phyloP scores from a whole-genome alignment of 768 basidiomycete genomes.

The Mycena galopus region DNA sequence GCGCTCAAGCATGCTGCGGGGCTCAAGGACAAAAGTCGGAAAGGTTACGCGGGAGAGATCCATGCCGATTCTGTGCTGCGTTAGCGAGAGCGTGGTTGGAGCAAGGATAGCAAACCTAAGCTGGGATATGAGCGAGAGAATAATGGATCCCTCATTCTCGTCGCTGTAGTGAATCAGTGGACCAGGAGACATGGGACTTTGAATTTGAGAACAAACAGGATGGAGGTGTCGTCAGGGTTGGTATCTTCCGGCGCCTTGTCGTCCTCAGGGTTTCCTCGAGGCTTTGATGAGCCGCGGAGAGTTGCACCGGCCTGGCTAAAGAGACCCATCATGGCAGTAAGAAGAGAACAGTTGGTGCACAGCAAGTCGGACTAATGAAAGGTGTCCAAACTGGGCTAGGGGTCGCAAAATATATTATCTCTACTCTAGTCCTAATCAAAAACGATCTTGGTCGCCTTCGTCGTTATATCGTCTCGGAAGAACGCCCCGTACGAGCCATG shows the following conservation, averaged over 20 bases:
- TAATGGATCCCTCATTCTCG: constrained; percentile 93
- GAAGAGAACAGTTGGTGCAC: constrained; percentile 18
- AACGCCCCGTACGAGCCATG: constrained; percentile 93
- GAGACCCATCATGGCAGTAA: constrained; percentile 78
- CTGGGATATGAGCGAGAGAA: constrained; percentile 89
- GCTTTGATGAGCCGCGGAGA: constrained; percentile 63
- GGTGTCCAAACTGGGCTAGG: neutral
- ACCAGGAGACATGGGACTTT: constrained; percentile 37
- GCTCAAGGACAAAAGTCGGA: constrained; percentile 96
- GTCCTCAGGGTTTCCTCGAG: constrained; percentile 75
- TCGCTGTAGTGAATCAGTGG: constrained; percentile 70
- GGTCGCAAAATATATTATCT: neutral
- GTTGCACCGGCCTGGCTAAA: constrained; percentile 78
- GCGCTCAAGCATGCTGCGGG: constrained; percentile 96
- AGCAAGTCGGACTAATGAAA: constrained; percentile 12
- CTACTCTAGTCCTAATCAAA: constrained; percentile 56
- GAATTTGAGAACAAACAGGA: constrained; percentile 74
- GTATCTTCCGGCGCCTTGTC: constrained; percentile 85
- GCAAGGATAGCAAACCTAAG: constrained; percentile 67
- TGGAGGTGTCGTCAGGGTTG: constrained; percentile 90
- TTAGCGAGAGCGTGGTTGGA: constrained; percentile 5
- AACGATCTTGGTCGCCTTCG: constrained; percentile 82
- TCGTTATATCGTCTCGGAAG: constrained; percentile 76
- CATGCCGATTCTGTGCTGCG: constrained; percentile 84
- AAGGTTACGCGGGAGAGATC: constrained; percentile 95